Base-by-base conservation (phyloP, 495 filamentous ascomycete genomes). In the Penicillium odoratum region DNA sequence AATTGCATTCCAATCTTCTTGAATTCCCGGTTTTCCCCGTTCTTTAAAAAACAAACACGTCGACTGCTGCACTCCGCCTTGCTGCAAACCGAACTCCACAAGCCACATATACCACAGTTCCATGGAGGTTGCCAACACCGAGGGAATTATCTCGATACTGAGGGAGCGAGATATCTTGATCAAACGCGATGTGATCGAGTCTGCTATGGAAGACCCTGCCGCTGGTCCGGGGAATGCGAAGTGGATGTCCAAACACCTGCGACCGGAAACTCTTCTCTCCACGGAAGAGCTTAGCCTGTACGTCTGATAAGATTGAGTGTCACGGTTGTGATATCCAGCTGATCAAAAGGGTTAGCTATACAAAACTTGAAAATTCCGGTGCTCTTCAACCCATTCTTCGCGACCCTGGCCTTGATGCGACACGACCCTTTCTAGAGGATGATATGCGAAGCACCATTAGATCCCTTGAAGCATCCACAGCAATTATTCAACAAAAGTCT, bases 271-370 rank as follows among this genome's bases (percentile, higher is more conserved):
- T 5, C 61, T 79, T 26, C 64, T 79, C 42, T 77, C 75, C 8
- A 65, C 68, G 42, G 76, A 79, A 48, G 76, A 79, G 59, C 60
- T 75, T 13, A 53, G 51, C 43, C 48, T 78, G 76, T 77, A 67
- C 36, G 67, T 49, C 15, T 38, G 28, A 40, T n/a, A 25, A 18
- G 28, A 46, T 34, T 9, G 44, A 30, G 55, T 28, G 1, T 30
- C 31, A 30, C 8, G 5, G n/a, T 26, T 4, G 13, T 36, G 9
- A 18, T 51, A 15, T 1, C 15, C 3, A 18, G 48, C 62, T 65
- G 45, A 68, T 31, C 1, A 5, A 3, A 31, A 18, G n/a, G 5
- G 5, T 1, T 13, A 79, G 76, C 49, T 73, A 73, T 34, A 59
- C 61, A 8, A 73, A 65, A 28, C 65, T 79, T 7, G 69, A 76